A percentile compares a stretch with the other conserved stretches of the same genome.
These are phyloP conservation scores for Fallopia convolvulus DNA, from an alignment of 148 eudicot species.

Conservation along the genomic window DNA sequence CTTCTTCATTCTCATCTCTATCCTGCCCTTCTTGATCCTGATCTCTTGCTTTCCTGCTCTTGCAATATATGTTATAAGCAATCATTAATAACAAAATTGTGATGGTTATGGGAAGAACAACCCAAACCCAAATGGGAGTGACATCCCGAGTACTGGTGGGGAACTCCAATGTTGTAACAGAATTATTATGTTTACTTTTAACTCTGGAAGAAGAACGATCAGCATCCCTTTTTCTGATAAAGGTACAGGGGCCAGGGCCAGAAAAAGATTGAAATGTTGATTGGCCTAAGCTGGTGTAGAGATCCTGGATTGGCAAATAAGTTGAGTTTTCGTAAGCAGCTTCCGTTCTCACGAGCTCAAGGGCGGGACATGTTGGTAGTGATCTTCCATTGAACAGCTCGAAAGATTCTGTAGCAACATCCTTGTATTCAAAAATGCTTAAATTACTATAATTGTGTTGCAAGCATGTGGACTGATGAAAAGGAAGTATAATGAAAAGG, in stretches of 20 bases:
- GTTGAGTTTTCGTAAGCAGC: background rate
- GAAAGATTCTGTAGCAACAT: no score
- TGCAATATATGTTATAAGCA: conserved; percentile 8
- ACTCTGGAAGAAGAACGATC: no score
- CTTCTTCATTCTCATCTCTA: no score
- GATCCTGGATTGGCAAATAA: no score
- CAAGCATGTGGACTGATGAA: background rate
- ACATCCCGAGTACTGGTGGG: background rate
- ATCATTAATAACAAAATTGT: background rate
- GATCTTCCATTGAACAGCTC: no score
- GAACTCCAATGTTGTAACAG: no score
- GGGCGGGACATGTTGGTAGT: background rate
- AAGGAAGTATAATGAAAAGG: background rate
- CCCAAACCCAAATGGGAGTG: conserved; percentile 12
- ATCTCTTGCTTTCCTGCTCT: conserved; percentile 8
- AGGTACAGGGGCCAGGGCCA: no score
- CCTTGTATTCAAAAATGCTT: no score
- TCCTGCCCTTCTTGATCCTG: conserved; percentile 29
- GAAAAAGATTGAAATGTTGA: no score
- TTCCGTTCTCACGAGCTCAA: conserved; percentile 25
- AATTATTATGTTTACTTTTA: no score
- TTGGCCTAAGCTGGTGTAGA: no score
- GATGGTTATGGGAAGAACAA: conserved; percentile 2
- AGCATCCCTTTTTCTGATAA: background rate
- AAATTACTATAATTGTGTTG: no score